Evolutionary conservation across 176 grass and related monocot species (phyloP).

Genomic region (Aegilops longissima): DNA sequence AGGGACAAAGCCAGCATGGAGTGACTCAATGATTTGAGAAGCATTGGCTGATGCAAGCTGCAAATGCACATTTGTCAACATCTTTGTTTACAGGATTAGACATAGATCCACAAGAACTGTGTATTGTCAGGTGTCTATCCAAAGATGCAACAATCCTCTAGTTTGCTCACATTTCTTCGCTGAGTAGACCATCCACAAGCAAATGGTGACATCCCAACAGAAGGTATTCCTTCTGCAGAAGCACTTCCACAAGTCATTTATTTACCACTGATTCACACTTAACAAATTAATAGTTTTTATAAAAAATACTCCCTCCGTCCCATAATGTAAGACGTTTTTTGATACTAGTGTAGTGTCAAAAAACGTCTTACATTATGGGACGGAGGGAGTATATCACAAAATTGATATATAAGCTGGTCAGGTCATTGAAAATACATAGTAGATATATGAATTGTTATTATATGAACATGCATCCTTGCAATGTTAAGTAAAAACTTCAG

Average conservation of each 20-base stretch:
- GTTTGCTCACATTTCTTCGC: conserved; percentile 67
- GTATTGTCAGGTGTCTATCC: neutral
- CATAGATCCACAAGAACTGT: conserved; percentile 9
- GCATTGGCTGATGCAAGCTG: conserved; percentile 73
- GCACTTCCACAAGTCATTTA: neutral
- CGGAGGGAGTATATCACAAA: neutral
- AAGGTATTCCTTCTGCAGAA: conserved; percentile 93
- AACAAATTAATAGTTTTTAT: conserved; percentile 3
- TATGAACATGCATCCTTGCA: conserved; percentile 7
- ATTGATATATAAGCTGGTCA: neutral
- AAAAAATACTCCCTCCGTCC: neutral
- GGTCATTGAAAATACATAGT: neutral
- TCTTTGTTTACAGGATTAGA: neutral
- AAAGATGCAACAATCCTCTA: conserved; percentile 30
- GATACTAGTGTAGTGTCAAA: too few species aligned
- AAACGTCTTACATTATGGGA: too few species aligned
- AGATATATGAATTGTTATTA: neutral
- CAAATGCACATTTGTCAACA: conserved; percentile 27
- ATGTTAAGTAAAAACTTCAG: neutral
- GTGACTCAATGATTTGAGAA: conserved; percentile 71
- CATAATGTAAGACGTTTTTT: too few species aligned
- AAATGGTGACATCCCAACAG: conserved; percentile 94
- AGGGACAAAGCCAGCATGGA: conserved; percentile 83
- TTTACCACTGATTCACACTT: neutral
- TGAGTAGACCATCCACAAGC: conserved; percentile 93